A percentile compares a stretch with the other conserved stretches of the same genome.
These are phyloP conservation scores for Thielaviopsis punctulata DNA, from an alignment of 2,329 filamentous ascomycete genomes.

Conservation along the genomic window DNA sequence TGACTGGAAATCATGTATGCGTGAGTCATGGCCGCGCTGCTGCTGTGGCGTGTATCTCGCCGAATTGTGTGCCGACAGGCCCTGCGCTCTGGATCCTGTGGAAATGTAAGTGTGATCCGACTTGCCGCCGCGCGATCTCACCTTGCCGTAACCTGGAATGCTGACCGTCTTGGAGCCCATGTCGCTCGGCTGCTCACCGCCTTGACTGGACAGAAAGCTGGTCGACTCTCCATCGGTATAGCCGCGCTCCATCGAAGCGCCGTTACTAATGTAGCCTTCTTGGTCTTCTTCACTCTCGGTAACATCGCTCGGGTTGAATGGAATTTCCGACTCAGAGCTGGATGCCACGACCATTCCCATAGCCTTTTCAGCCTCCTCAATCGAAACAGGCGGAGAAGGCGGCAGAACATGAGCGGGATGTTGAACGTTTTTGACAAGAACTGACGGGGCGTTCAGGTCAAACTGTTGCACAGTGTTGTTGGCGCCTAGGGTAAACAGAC, in stretches of 20 bases:
- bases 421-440: conserved; percentile 74
- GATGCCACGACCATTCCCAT: conserved; percentile 34
- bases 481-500: conserved; percentile 74
- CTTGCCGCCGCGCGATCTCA: conserved; percentile 19
- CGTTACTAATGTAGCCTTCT: not conserved
- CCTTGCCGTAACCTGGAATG: not conserved
- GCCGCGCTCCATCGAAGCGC: not conserved
- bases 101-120: conserved; percentile 52
- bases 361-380: conserved; percentile 45
- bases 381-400: conserved; percentile 65
- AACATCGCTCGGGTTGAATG: conserved; percentile 37
- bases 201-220: conserved; percentile 49
- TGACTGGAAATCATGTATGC: not conserved
- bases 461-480: conserved; percentile 90
- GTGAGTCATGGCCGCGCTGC: not conserved
- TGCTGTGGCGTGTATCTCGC: not conserved
- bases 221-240: conserved; percentile 14
- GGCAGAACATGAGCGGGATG: conserved; percentile 65
- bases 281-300: conserved; percentile 62
- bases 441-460: conserved; percentile 66
- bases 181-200: conserved; percentile 22
- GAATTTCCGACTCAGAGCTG: conserved; percentile 35
- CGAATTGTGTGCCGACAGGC: not conserved
- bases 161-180: not conserved
- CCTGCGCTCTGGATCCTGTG: conserved; percentile 34